Evolutionary conservation across 345 rosid species (phyloP).

Genomic region (Eucalyptus marginata): DNA sequence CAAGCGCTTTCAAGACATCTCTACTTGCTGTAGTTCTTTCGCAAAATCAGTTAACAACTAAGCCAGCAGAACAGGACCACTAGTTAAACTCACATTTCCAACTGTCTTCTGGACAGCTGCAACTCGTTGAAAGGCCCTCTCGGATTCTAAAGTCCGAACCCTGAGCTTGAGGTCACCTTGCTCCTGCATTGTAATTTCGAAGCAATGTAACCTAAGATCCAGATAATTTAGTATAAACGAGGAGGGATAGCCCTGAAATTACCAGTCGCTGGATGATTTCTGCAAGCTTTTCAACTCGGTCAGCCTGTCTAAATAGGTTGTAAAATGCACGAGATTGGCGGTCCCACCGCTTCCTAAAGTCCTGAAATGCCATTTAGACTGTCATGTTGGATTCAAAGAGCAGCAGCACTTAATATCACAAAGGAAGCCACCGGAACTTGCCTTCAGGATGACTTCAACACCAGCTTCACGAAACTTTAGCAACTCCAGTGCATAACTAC

Average conservation of each 20-base stretch:
- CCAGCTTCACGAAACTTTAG: constrained; percentile 92
- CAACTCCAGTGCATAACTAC: constrained; percentile 89
- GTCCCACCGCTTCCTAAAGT: constrained; percentile 86
- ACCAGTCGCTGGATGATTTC: constrained; percentile 80
- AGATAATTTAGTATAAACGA: background rate
- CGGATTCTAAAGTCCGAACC: constrained; percentile 85
- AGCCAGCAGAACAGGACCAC: background rate
- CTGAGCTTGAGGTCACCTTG: constrained; percentile 98
- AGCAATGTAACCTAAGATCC: background rate
- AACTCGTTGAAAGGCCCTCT: constrained; percentile 95
- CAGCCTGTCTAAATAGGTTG: constrained; percentile 94
- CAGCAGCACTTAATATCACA: background rate
- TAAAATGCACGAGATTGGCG: constrained; percentile 89
- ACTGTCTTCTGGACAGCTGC: constrained; percentile 87
- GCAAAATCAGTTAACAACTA: background rate
- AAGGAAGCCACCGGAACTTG: constrained; percentile 9
- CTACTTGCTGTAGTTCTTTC: background rate
- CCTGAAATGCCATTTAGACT: constrained; percentile 31
- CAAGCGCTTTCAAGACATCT: background rate
- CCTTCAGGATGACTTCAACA: constrained; percentile 88
- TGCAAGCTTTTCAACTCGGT: constrained; percentile 89
- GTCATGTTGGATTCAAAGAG: background rate
- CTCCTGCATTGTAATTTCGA: constrained; percentile 31
- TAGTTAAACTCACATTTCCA: constrained; percentile 62
- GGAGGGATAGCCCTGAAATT: background rate